Evolutionary conservation across 495 filamentous ascomycete genomes (phyloP).

Genomic region (Aspergillus egyptiacus): DNA sequence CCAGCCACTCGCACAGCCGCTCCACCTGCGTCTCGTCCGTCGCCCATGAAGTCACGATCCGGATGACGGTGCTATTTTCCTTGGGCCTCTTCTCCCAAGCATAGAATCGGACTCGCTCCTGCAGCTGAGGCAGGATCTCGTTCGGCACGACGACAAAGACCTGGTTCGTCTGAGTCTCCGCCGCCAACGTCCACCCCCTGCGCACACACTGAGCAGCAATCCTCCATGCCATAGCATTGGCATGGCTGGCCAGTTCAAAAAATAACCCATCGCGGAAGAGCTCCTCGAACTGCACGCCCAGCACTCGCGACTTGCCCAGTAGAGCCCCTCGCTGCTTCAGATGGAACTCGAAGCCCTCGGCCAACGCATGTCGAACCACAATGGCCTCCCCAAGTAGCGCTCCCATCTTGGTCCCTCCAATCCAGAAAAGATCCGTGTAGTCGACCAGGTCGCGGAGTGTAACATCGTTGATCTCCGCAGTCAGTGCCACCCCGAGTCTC

Average conservation of each 20-base stretch:
- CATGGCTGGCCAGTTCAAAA: constrained; percentile 36
- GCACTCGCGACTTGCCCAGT: constrained; percentile 37
- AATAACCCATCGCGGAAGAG: constrained; percentile 36
- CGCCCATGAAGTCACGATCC: constrained; percentile 37
- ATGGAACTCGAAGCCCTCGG: constrained; percentile 39
- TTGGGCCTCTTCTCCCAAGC: constrained; percentile 24
- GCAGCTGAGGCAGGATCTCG: constrained; percentile 18
- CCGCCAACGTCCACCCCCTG: constrained; percentile 6
- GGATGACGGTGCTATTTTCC: constrained; percentile 24
- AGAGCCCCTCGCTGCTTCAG: constrained; percentile 42
- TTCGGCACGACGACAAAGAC: constrained; percentile 30
- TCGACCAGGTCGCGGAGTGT: constrained; percentile 35
- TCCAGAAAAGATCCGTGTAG: constrained; percentile 41
- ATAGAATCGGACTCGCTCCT: constrained; percentile 32
- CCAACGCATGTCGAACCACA: constrained; percentile 29
- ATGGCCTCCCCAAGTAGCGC: constrained; percentile 41
- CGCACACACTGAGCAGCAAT: constrained; percentile 3
- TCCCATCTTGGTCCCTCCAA: constrained; percentile 42
- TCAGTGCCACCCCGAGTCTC: constrained; percentile 35
- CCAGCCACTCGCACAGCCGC: constrained; percentile 28
- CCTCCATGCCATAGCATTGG: constrained; percentile 35
- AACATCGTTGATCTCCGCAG: constrained; percentile 29
- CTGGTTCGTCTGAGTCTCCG: constrained; percentile 32
- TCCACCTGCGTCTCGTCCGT: constrained; percentile 32
- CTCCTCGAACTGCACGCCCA: constrained; percentile 42